These are phyloP conservation scores for Termitomyces sp. DNA, from an alignment of 768 basidiomycete genomes.

Conservation along the genomic window DNA sequence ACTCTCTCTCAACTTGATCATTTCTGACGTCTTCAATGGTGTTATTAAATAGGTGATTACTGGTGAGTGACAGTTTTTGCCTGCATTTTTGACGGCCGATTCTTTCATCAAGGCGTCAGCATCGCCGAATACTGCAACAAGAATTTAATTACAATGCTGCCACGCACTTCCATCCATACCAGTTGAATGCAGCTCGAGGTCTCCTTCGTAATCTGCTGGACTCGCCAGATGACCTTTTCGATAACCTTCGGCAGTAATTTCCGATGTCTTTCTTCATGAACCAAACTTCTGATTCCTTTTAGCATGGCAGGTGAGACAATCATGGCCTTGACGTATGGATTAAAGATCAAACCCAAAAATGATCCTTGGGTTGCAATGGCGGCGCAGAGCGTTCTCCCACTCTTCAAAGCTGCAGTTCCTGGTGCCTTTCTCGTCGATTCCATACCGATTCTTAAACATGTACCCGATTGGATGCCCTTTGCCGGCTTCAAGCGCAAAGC, in stretches of 20 bases:
- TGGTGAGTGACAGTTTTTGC: conserved; percentile 1
- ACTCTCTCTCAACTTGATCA: neutral
- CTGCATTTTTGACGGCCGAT: neutral
- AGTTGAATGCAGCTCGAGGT: conserved; percentile 18
- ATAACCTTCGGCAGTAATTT: conserved; percentile 10
- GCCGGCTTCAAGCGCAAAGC: conserved; percentile 33
- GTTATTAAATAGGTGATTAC: conserved; percentile 6
- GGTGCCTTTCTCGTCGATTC: conserved; percentile 32
- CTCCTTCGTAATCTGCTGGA: conserved; percentile 22
- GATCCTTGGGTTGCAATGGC: conserved; percentile 33
- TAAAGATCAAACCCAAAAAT: conserved; percentile 25
- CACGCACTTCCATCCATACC: conserved; percentile 19
- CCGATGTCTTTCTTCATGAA: no score
- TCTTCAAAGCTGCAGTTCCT: conserved; percentile 24
- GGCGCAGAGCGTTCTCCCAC: conserved; percentile 25
- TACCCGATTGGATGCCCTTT: conserved; percentile 35
- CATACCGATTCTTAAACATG: conserved; percentile 25
- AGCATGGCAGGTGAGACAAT: conserved; percentile 25
- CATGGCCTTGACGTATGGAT: conserved; percentile 31
- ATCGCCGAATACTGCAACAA: conserved; percentile 22
- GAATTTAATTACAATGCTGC: conserved; percentile 20
- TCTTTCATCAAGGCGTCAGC: conserved; percentile 19
- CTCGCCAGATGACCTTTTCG: conserved; percentile 18
- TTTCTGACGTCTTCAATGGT: neutral
- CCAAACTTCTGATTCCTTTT: neutral